Evolutionary conservation across 371 early-diverging fungal species (phyloP), one percentile per base, ranked within the genome.

Genomic region (Mucor lusitanicus): DNA sequence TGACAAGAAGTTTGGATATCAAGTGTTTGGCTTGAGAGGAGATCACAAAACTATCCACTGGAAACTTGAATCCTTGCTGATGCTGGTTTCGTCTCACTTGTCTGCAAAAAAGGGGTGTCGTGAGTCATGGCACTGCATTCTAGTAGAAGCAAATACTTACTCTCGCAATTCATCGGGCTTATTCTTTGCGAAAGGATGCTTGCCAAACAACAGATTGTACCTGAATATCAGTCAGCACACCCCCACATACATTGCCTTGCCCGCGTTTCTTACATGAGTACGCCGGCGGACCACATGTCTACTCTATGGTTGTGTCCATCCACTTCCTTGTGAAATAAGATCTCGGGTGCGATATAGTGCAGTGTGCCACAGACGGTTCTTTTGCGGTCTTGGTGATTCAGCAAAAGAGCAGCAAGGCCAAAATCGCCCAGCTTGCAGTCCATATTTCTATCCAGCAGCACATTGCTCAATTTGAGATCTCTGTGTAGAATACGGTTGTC

Each of bases 281-380:
- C 91, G 27, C 99, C 99, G 2, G 98, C 75, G 5, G 97, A 94
- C 99, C 99, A 99, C 63, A 99, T 89, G 74, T 99, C 99, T 9
- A 93, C 99, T 71, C 96, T 97, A 77, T 89, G 97, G 59, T 97
- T 93, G 77, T 99, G 99, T 2, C 50, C 69, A 25, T 23, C n/a
- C 25, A 8, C 50, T n/a, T 39, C 95, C 55, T 90, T 89, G 58
- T 91, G 91, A 68, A 91, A 72, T 72, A 97, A 94, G 63, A 97
- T 92, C 80, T 98, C 98, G 12, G 97, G 97, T 19, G 98, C 98
- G 80, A 99, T 97, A 71, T 97, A 97, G 77, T 99, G 98, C 0
- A 97, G 96, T 1, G 99, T 98, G 8, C 99, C 99, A 7, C 64
- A 70, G 28, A 65, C 57, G 23, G 62, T 70, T 59, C 46, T 93